These are phyloP conservation scores for Delitschia confertaspora DNA, from an alignment of 495 filamentous ascomycete species.

Conservation along the genomic window DNA sequence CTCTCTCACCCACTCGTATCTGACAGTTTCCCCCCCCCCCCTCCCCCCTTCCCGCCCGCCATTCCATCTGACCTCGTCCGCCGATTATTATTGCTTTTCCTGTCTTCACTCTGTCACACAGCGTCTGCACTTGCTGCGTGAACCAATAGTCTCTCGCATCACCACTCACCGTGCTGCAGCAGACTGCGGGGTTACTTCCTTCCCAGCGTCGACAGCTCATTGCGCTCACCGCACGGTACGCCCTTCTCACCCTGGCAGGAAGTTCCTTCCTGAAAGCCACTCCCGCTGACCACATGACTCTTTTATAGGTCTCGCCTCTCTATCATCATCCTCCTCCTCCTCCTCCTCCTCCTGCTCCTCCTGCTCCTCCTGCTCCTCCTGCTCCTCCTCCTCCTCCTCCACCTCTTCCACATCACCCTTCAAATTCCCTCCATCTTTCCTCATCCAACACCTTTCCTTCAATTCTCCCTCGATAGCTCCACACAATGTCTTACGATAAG, in stretches of 20 bases:
- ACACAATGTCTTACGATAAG: conserved; percentile 40
- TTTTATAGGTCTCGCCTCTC: no score
- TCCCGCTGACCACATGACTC: no score
- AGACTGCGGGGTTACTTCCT: no score
- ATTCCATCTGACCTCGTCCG: not conserved
- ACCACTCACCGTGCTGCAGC: no score
- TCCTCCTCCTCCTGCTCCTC: no score
- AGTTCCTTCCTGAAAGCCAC: no score
- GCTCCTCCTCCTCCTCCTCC: not conserved
- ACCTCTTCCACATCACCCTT: not conserved
- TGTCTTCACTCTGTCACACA: not conserved
- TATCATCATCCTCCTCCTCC: no score
- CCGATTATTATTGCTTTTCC: not conserved
- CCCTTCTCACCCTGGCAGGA: no score
- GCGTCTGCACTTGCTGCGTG: no score
- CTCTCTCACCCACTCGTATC: not conserved
- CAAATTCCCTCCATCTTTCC: conserved; percentile 2
- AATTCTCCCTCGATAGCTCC: not conserved
- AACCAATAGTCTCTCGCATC: no score
- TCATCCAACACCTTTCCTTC: not conserved
- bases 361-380: not conserved
- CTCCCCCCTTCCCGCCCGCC: not conserved
- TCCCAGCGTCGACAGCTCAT: no score
- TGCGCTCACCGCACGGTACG: no score
- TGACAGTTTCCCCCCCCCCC: not conserved